Evolutionary conservation across 2,329 filamentous ascomycete genomes (phyloP), one percentile per base, ranked within the genome.

Genomic region (Waltergamsia citrina): DNA sequence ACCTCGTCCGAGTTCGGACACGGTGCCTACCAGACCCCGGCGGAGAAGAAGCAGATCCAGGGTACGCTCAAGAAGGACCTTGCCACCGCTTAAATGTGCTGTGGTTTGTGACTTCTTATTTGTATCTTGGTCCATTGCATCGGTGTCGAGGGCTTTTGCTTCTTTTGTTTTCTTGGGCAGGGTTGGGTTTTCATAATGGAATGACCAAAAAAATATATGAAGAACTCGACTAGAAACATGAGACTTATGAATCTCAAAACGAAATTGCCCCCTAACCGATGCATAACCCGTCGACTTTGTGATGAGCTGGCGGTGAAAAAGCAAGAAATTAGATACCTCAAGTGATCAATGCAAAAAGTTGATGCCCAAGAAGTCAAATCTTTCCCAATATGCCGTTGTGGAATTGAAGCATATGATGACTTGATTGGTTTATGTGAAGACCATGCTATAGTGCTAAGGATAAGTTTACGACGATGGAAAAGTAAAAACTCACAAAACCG

Each of bases 1-100:
- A 98, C 92, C 56, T 95, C 88, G 44, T 95, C 88, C 73, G 94
- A 98, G 78, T 98, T 98, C 69, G 92, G 92, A 69, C 92, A 98
- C 75, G 92, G 92, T 80, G 90, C 87, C 59, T 98, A 94, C 86
- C 92, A 98, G 78, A 98, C 92, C 46, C 74, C 82, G 50, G 83
- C 85, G 60, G 92, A 98, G 84, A 98, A 98, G 87, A 85, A 84
- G 73, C 80, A 86, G 64, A 92, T 86, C 78, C 67, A 94, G 70
- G 92, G 92, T 73, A 93, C 87, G 40, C 86, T 98, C 85, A 98
- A 98, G 87, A 98, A 96, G 86, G 92, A 98, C 54, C 62, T 77
- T 41, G 65, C 59, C 47, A 49, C 62, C 53, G 59, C 66, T 50
- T 67, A 69, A 54, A 47, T n/a, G n/a, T n/a, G n/a, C n/a, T n/a